phyloP scores from a whole-genome alignment of 73 alveolate species.

The Paramecium pentaurelia region DNA sequence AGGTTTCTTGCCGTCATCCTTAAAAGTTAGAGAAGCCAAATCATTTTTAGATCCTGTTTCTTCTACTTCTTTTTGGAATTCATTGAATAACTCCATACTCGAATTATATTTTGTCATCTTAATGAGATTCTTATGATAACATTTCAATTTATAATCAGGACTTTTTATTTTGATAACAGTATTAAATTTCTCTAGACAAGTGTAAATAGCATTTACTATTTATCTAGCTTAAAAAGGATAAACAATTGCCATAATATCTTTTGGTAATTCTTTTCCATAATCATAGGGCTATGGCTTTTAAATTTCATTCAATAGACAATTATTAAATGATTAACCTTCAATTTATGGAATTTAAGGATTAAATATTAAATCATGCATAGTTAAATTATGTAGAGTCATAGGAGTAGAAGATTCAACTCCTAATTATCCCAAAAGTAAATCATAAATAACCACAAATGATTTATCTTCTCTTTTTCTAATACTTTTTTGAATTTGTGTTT shows the following conservation, averaged over 20 bases:
- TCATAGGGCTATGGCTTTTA: slow-evolving; percentile 5
- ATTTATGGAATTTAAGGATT: slow-evolving; percentile 34
- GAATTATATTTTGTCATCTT: slow-evolving; percentile 33
- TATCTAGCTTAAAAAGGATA: slow-evolving; percentile 5
- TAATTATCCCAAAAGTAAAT: background rate
- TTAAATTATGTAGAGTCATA: background rate
- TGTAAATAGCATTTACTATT: slow-evolving; percentile 7
- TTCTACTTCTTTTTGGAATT: background rate
- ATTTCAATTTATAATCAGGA: slow-evolving; percentile 37
- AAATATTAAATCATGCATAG: slow-evolving; percentile 14
- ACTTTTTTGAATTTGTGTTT: background rate
- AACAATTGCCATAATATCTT: background rate
- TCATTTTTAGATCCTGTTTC: slow-evolving; percentile 19
- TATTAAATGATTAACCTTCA: background rate
- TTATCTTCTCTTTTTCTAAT: slow-evolving; percentile 54
- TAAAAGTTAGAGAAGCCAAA: slow-evolving; percentile 6
- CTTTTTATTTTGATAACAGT: slow-evolving; percentile 36
- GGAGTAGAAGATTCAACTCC: slow-evolving; percentile 38
- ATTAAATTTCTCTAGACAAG: slow-evolving; percentile 21
- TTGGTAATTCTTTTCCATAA: background rate
- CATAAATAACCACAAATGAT: slow-evolving; percentile 54
- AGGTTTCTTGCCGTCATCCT: slow-evolving; percentile 19
- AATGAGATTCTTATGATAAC: slow-evolving; percentile 34
- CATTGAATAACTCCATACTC: slow-evolving; percentile 7
- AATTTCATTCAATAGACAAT: background rate